Percentiles rank a stretch among this genome's conserved stretches.
Evolutionary conservation across 1,284 basidiomycete genomes (phyloP).

Genomic region (Microbotryum violaceum): DNA sequence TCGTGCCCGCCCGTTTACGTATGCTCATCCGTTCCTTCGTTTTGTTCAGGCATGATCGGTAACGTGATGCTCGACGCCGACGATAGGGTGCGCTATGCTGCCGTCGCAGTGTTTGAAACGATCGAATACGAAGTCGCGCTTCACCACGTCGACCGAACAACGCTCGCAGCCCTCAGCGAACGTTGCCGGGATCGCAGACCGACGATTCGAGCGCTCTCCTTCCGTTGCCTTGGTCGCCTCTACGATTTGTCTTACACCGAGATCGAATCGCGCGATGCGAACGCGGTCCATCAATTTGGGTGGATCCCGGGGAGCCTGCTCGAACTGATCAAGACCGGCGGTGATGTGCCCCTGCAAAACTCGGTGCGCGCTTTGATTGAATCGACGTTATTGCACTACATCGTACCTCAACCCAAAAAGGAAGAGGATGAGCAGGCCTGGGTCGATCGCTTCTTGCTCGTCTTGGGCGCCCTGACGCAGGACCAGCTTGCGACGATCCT

Average conservation of each 20-base stretch:
- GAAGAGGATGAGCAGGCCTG: conserved; percentile 63
- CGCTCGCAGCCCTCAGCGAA: conserved; percentile 59
- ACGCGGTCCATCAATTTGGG: conserved; percentile 69
- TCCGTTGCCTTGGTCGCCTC: conserved; percentile 66
- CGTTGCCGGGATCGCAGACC: conserved; percentile 84
- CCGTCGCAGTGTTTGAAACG: conserved; percentile 70
- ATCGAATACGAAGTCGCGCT: conserved; percentile 71
- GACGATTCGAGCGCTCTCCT: conserved; percentile 72
- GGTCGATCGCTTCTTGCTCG: conserved; percentile 72
- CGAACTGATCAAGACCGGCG: conserved; percentile 43
- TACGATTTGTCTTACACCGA: conserved; percentile 78
- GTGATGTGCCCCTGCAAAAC: conserved; percentile 31
- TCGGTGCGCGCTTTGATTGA: conserved; percentile 46
- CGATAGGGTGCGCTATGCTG: conserved; percentile 78
- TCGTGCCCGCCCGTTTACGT: background rate
- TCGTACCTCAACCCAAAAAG: conserved; percentile 70
- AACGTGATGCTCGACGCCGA: conserved; percentile 76
- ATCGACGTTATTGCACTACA: conserved; percentile 59
- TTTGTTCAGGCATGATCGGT: conserved; percentile 49
- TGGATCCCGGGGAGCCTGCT: conserved; percentile 83
- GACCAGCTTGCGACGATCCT: conserved; percentile 45
- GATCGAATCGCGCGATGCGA: conserved; percentile 71
- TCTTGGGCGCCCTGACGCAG: conserved; percentile 59
- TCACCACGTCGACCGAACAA: conserved; percentile 64
- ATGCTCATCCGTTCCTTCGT: conserved; percentile 17